Percentiles rank a stretch among this genome's conserved stretches.
These are phyloP conservation scores for Bacidia rubella DNA, from an alignment of 495 filamentous ascomycete species.

Conservation along the genomic window DNA sequence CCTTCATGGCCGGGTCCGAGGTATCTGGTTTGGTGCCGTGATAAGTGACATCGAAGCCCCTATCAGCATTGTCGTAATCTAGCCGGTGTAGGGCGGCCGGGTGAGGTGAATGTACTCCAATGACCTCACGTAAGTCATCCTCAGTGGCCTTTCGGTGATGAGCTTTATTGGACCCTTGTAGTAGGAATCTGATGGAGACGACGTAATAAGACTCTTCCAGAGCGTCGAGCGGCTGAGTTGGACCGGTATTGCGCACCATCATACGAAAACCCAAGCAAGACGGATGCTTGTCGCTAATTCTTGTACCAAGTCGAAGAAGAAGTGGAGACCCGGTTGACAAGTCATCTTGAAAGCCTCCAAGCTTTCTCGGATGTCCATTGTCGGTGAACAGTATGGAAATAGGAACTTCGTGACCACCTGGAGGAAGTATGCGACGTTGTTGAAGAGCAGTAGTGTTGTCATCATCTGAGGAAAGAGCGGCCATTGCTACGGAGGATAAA, in stretches of 20 bases:
- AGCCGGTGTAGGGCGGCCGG: not conserved
- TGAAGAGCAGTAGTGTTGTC: not conserved
- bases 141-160: not conserved
- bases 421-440: not conserved
- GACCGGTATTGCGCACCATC: not conserved
- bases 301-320: not conserved
- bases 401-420: not conserved
- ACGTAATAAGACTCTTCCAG: slow-evolving; percentile 1
- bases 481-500: not conserved
- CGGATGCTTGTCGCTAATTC: not conserved
- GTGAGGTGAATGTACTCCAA: not conserved
- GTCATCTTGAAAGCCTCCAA: not conserved
- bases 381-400: not conserved
- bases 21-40: not conserved
- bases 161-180: not conserved
- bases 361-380: not conserved
- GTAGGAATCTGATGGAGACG: not conserved
- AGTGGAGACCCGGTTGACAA: not conserved
- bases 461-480: not conserved
- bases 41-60: not conserved
- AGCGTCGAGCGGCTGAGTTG: not conserved
- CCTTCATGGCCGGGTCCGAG: not conserved
- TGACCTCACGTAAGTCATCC: not conserved
- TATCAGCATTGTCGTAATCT: not conserved
- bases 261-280: not conserved